phyloP scores from a whole-genome alignment of 345 rosid species.

The Gynandropsis gynandra region DNA sequence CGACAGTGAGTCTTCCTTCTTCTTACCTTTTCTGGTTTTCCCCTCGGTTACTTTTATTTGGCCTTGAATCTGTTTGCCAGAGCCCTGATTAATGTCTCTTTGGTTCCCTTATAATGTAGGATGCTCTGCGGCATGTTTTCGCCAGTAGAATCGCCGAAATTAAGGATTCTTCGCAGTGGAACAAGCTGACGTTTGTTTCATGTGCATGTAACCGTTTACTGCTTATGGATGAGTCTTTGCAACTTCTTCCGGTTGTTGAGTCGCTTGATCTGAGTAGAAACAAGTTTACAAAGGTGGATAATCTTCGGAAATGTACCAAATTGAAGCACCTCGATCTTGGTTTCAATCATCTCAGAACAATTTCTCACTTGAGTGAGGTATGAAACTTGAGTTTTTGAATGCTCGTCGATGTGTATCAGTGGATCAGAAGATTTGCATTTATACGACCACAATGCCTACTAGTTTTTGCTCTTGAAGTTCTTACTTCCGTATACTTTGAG shows the following conservation, averaged over 20 bases:
- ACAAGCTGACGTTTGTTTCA: constrained; percentile 72
- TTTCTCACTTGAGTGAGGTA: constrained; percentile 74
- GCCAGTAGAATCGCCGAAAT: constrained; percentile 91
- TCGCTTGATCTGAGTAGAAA: constrained; percentile 96
- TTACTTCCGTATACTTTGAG: not conserved
- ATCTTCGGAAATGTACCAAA: constrained; percentile 68
- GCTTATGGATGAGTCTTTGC: constrained; percentile 96
- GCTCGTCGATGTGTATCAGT: constrained; percentile 6
- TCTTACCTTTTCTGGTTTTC: not conserved
- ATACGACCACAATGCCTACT: not conserved
- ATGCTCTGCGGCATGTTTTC: constrained; percentile 88
- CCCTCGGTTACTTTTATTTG: not conserved
- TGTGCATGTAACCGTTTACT: constrained; percentile 78
- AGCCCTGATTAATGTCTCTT: constrained; percentile 15
- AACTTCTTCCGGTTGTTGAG: constrained; percentile 92
- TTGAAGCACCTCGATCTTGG: constrained; percentile 93
- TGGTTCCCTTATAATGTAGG: constrained; percentile 37
- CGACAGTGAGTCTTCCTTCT: constrained; percentile 57
- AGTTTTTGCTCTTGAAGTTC: constrained; percentile 11
- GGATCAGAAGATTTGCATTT: constrained; percentile 1
- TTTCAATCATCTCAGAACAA: constrained; percentile 72
- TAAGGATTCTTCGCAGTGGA: constrained; percentile 82
- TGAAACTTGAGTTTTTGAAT: constrained; percentile 16
- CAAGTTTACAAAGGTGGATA: constrained; percentile 84
- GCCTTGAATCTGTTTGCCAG: constrained; percentile 5